phyloP scores from a whole-genome alignment of 352 stramenopile genomes.

The Phytophthora pini region DNA sequence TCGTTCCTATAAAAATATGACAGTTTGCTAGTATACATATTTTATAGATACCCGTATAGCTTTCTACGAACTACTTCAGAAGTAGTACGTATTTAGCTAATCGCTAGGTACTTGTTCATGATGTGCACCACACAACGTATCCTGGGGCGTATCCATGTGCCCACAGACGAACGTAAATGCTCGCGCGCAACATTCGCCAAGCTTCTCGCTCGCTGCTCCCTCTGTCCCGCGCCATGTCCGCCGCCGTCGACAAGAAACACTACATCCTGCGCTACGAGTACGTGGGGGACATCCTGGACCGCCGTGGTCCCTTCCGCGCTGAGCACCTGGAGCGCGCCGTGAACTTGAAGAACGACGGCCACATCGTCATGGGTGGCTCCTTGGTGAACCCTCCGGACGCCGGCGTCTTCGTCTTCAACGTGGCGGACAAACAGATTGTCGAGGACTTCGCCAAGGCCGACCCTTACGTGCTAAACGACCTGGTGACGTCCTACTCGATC shows the following conservation, averaged over 20 bases:
- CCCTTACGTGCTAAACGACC: constrained; percentile 77
- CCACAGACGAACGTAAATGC: constrained; percentile 1
- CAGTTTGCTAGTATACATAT: no score
- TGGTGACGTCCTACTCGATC: constrained; percentile 72
- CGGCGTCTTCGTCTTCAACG: constrained; percentile 72
- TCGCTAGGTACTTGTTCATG: no score
- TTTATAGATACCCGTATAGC: no score
- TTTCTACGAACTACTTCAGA: no score
- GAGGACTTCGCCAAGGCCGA: constrained; percentile 73
- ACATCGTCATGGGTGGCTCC: constrained; percentile 77
- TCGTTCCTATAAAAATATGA: no score
- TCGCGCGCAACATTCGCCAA: constrained; percentile 27
- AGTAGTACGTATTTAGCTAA: no score
- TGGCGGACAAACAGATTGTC: constrained; percentile 57
- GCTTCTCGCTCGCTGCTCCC: constrained; percentile 14
- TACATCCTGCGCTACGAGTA: constrained; percentile 83
- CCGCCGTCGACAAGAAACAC: constrained; percentile 59
- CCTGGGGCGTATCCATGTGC: constrained; percentile 6
- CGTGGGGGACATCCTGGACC: constrained; percentile 76
- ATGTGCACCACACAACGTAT: background rate
- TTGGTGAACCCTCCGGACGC: constrained; percentile 69
- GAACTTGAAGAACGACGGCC: constrained; percentile 57
- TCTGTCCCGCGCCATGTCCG: constrained; percentile 43
- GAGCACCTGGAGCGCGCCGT: constrained; percentile 65
- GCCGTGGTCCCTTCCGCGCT: constrained; percentile 68